Evolutionary conservation across 2,329 filamentous ascomycete species (phyloP), one percentile per base, ranked within the genome.

Genomic region (Arthrobotrys conoides): DNA sequence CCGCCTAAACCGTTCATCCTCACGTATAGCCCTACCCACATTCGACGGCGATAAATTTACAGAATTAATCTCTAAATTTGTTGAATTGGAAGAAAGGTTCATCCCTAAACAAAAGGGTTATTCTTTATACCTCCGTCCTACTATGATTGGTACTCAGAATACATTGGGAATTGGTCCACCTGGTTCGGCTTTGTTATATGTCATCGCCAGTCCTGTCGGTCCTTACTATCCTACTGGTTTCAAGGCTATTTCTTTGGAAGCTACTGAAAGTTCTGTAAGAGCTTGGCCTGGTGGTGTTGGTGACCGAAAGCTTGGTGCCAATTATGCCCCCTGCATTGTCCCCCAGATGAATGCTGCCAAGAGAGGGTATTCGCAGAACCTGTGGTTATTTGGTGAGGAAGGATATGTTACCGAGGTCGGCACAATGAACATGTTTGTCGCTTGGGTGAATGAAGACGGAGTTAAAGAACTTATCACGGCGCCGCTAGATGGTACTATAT

Each of bases 281-380:
- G 96, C 96, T 72, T 99, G 96, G 96, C 96, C 96, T 57, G 96
- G 96, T 78, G 96, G 96, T 84, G 95, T 97, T 36, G 96, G 96
- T 82, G 94, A 98, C 87, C 97, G 96, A 90, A 99, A 99, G 87
- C 90, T 99, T 38, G 96, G 96, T 80, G 96, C 95, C 83, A 99
- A 99, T 89, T 99, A 99, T 85, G 96, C 96, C n/a, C 96, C 96
- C 5, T 98, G 96, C 87, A 95, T 99, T 83, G 87, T 98, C n/a
- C 96, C 96, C 18, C 96, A 99, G 86, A 89, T 96, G 83, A 90
- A 97, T 86, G 96, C 96, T 49, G 93, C 94, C 55, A 92, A 91
- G 85, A 90, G 94, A 71, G 96, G 96, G 22, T 97, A 94, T 88
- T 95, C 98, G 86, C 96, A 99, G 87, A 99, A 98, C 86, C 88